These are phyloP conservation scores for Pyrenochaeta sp. DNA, from an alignment of 2,329 filamentous ascomycete genomes.

Conservation along the genomic window DNA sequence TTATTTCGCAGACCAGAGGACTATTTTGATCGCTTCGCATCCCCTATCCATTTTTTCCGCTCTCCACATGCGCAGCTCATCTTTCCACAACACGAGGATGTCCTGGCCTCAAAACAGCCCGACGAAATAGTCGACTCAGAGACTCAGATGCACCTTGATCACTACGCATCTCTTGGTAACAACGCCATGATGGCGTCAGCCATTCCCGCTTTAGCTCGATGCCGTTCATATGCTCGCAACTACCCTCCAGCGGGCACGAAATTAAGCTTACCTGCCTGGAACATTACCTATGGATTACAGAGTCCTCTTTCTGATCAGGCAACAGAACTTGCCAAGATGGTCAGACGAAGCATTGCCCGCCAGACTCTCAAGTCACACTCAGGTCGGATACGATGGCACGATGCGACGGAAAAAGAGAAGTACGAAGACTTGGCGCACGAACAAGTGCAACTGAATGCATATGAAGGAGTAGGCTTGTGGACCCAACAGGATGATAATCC, in stretches of 20 bases:
- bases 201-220: constrained; percentile 35
- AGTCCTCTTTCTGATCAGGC: constrained; percentile 53
- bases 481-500: constrained; percentile 16
- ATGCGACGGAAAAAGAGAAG: constrained; percentile 35
- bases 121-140: constrained; percentile 42
- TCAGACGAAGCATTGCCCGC: constrained; percentile 52
- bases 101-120: constrained; percentile 36
- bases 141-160: constrained; percentile 37
- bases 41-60: constrained; percentile 61
- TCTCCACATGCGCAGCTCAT: constrained; percentile 48
- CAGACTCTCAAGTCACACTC: constrained; percentile 35
- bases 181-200: constrained; percentile 13
- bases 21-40: constrained; percentile 61
- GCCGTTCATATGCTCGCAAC: constrained; percentile 48
- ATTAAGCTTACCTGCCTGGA: constrained; percentile 53
- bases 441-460: constrained; percentile 24
- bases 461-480: constrained; percentile 38
- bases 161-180: constrained; percentile 34
- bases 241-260: constrained; percentile 54
- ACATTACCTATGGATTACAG: constrained; percentile 49
- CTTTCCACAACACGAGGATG: constrained; percentile 34
- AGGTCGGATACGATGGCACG: constrained; percentile 33
- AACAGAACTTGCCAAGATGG: constrained; percentile 50
- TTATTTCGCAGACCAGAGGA: constrained; percentile 55
- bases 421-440: constrained; percentile 38